These are phyloP conservation scores for Cicer chorassanicum DNA, from an alignment of 306 rosid genomes.

Conservation along the genomic window DNA sequence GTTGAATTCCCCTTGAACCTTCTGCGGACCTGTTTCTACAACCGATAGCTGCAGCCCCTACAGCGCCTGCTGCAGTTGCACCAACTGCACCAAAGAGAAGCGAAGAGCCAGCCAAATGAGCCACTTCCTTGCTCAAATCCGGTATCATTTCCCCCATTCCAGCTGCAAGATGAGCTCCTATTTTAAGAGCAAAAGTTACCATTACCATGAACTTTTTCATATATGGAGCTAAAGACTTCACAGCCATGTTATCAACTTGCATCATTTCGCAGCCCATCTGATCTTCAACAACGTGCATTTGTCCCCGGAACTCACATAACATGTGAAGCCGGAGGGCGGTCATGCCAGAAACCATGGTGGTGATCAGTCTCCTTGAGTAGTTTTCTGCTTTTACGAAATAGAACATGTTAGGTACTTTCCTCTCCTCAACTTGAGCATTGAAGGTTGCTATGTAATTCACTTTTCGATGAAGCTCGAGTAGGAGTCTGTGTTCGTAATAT, in stretches of 20 bases:
- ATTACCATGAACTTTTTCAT: conserved; percentile 86
- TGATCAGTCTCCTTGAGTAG: conserved; percentile 82
- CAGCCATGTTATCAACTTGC: conserved; percentile 84
- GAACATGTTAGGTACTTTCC: conserved; percentile 94
- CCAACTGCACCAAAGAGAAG: conserved; percentile 66
- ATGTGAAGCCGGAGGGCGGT: conserved; percentile 86
- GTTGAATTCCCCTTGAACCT: conserved; percentile 72
- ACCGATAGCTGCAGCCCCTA: conserved; percentile 70
- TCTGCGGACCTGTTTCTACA: conserved; percentile 56
- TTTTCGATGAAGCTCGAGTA: conserved; percentile 79
- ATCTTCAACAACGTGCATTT: conserved; percentile 95
- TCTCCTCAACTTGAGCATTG: conserved; percentile 86
- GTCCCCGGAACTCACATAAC: conserved; percentile 83
- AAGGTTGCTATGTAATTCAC: conserved; percentile 80
- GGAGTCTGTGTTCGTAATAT: conserved; percentile 89
- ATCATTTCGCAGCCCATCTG: conserved; percentile 89
- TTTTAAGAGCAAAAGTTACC: conserved; percentile 84
- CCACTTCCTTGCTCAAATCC: conserved; percentile 87
- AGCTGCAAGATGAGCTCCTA: conserved; percentile 94
- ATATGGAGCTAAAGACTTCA: conserved; percentile 84
- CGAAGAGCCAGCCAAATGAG: conserved; percentile 80
- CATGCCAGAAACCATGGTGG: conserved; percentile 84
- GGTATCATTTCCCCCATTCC: conserved; percentile 98
- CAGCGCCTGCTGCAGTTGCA: conserved; percentile 70
- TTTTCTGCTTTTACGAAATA: conserved; percentile 84